A percentile compares a stretch with the other conserved stretches of the same genome.
These are phyloP conservation scores for Sanghuangporus weigelae DNA, from an alignment of 1,284 basidiomycete species.

Conservation along the genomic window DNA sequence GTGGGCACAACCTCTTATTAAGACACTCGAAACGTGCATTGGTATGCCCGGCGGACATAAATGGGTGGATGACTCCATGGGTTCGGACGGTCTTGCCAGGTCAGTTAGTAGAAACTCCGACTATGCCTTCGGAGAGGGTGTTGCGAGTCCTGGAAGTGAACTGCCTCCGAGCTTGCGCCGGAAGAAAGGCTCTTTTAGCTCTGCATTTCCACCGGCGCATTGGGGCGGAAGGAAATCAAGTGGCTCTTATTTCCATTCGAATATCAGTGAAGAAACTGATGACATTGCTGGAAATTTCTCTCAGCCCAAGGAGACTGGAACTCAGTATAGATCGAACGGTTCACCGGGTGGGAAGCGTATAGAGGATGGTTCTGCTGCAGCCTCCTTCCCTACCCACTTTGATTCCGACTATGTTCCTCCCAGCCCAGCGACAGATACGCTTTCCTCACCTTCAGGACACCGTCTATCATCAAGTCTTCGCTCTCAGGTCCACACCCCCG, in stretches of 20 bases:
- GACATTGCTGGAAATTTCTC: conserved; percentile 28
- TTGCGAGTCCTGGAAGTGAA: conserved; percentile 38
- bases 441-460: conserved; percentile 14
- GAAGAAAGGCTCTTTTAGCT: conserved; percentile 42
- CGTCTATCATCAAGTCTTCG: conserved; percentile 33
- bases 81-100: conserved; percentile 17
- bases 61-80: conserved; percentile 58
- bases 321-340: conserved; percentile 4
- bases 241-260: conserved; percentile 41
- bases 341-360: conserved; percentile 12
- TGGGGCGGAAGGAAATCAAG: conserved; percentile 49
- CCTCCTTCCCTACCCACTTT: conserved; percentile 37
- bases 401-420: conserved; percentile 27
- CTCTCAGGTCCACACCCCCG: conserved; percentile 21
- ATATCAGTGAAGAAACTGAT: conserved; percentile 37
- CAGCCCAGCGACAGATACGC: conserved; percentile 13
- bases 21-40: conserved; percentile 69
- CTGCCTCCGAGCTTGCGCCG: conserved; percentile 28
- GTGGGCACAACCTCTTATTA: conserved; percentile 73
- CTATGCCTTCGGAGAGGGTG: conserved; percentile 56
- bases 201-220: conserved; percentile 54
- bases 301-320: conserved; percentile 22
- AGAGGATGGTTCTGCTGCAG: conserved; percentile 23
- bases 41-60: conserved; percentile 59
- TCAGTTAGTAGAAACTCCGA: conserved; percentile 26